A percentile compares a stretch with the other conserved stretches of the same genome.
These are phyloP conservation scores for Halocafeteria seosinensis DNA, from an alignment of 108 stramenopile genomes.

Conservation along the genomic window DNA sequence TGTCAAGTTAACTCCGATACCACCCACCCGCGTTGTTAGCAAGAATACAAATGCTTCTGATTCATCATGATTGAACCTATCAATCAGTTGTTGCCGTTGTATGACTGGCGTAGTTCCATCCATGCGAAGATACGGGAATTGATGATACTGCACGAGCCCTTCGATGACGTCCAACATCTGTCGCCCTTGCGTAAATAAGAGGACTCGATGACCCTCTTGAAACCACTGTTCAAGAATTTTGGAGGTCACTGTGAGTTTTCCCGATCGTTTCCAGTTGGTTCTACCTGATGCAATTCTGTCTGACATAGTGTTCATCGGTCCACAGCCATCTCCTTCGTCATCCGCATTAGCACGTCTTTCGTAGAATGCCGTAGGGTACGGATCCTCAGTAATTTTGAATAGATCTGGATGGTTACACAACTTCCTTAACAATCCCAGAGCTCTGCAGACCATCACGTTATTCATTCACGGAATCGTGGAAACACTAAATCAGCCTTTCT, in stretches of 20 bases:
- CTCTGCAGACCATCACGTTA: too few species aligned
- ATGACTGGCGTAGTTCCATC: constrained; percentile 82
- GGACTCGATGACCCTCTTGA: constrained; percentile 71
- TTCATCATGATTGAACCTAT: constrained; percentile 65
- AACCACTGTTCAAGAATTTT: constrained; percentile 79
- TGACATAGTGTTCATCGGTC: neutral
- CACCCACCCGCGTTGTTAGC: constrained; percentile 84
- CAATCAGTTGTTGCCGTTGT: constrained; percentile 61
- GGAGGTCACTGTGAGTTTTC: constrained; percentile 72
- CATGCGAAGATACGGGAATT: constrained; percentile 64
- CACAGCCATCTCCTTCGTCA: neutral
- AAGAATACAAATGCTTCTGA: constrained; percentile 68
- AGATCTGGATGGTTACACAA: constrained; percentile 93
- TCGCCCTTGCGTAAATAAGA: constrained; percentile 81
- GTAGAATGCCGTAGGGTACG: neutral
- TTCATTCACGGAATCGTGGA: too few species aligned
- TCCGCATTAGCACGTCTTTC: constrained; percentile 3
- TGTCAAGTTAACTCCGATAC: constrained; percentile 60
- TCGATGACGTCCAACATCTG: constrained; percentile 84
- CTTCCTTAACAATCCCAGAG: constrained; percentile 70
- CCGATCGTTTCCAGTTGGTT: constrained; percentile 7
- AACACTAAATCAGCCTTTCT: too few species aligned
- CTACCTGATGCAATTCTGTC: neutral
- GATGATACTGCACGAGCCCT: constrained; percentile 38
- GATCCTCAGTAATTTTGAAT: constrained; percentile 3